Evolutionary conservation across 177 flowering plant species (phyloP).

Genomic region (Tripterygium wilfordii): DNA sequence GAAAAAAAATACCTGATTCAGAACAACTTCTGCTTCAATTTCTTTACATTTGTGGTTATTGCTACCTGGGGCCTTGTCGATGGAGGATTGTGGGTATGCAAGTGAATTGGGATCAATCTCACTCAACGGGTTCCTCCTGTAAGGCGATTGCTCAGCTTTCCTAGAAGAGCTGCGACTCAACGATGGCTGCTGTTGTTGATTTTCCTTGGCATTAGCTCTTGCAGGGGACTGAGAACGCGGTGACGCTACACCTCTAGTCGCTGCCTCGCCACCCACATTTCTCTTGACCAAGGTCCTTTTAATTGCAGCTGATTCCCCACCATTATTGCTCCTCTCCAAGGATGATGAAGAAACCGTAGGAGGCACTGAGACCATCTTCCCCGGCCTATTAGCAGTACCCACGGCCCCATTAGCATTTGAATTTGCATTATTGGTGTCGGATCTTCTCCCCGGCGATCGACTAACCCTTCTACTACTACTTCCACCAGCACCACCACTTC

Average conservation of each 20-base stretch:
- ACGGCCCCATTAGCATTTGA: not conserved
- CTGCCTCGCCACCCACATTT: slow-evolving; percentile 36
- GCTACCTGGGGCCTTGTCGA: not conserved
- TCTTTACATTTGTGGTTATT: slow-evolving; percentile 12
- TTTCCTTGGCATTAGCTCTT: slow-evolving; percentile 19
- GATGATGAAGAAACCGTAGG: slow-evolving; percentile 43
- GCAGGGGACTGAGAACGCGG: slow-evolving; percentile 88
- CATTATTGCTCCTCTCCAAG: slow-evolving; percentile 36
- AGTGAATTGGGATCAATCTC: slow-evolving; percentile 61
- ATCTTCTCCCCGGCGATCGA: slow-evolving; percentile 76
- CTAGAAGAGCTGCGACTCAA: slow-evolving; percentile 76
- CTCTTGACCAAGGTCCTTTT: slow-evolving; percentile 65
- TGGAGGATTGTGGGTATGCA: slow-evolving; percentile 9
- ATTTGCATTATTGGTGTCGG: slow-evolving; percentile 31
- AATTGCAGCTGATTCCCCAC: slow-evolving; percentile 11
- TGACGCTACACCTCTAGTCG: slow-evolving; percentile 33
- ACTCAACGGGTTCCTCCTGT: slow-evolving; percentile 67
- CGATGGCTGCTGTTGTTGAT: slow-evolving; percentile 37
- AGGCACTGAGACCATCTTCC: slow-evolving; percentile 83
- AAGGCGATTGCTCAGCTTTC: slow-evolving; percentile 78
- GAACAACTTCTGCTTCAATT: slow-evolving; percentile 16
- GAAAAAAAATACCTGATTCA: slow-evolving; percentile 11
- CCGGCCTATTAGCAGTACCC: slow-evolving; percentile 32
- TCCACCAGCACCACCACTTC: slow-evolving; percentile 20
- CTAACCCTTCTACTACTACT: slow-evolving; percentile 63